These are phyloP conservation scores for Chytriomyces sp. DNA, from an alignment of 192 early-diverging fungal genomes.

Conservation along the genomic window DNA sequence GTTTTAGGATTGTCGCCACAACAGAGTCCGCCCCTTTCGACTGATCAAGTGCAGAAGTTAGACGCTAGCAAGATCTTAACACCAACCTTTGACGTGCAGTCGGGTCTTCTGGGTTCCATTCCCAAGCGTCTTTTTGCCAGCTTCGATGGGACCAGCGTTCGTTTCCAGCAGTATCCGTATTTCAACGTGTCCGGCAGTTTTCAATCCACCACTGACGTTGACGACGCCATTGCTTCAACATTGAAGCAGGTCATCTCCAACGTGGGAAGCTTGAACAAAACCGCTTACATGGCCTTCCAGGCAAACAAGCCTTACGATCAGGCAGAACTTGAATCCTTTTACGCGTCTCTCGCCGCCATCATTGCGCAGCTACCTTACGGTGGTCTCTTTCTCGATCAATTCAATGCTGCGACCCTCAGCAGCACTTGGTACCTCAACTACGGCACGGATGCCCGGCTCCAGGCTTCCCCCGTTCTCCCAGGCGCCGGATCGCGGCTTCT, in stretches of 20 bases:
- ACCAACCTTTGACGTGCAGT: not conserved
- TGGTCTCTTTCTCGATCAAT: constrained; percentile 49
- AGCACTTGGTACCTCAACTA: constrained; percentile 31
- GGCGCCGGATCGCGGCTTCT: constrained; percentile 52
- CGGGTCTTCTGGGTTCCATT: constrained; percentile 46
- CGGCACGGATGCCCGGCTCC: constrained; percentile 48
- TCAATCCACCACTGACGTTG: not conserved
- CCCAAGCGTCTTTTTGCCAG: constrained; percentile 38
- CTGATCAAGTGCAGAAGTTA: not conserved
- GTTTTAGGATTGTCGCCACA: not conserved
- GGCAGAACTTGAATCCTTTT: constrained; percentile 21
- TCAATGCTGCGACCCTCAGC: constrained; percentile 42
- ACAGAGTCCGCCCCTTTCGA: not conserved
- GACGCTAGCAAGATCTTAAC: not conserved
- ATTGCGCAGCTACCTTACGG: constrained; percentile 58
- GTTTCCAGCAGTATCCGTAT: constrained; percentile 1
- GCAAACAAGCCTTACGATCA: constrained; percentile 34
- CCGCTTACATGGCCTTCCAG: constrained; percentile 26
- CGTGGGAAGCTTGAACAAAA: constrained; percentile 53
- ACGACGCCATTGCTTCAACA: not conserved
- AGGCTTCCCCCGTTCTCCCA: constrained; percentile 52
- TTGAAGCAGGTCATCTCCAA: constrained; percentile 24
- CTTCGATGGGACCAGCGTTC: constrained; percentile 14
- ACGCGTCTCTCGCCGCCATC: constrained; percentile 15
- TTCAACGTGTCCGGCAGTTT: not conserved